These are phyloP conservation scores for Gossypium longicalyx DNA, from an alignment of 345 rosid species.

Conservation along the genomic window DNA sequence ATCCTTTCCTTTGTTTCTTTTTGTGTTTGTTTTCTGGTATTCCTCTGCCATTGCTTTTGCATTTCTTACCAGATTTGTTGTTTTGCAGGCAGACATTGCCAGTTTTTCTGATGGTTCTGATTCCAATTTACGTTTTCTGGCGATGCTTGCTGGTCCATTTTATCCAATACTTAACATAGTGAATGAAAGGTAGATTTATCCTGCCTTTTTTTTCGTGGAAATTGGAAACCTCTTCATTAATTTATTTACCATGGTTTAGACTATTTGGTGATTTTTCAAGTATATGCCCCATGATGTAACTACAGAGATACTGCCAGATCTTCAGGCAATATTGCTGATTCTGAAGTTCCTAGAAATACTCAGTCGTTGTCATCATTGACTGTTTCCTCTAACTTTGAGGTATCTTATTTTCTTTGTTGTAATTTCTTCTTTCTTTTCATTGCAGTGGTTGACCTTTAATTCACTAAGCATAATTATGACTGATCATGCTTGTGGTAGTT, in stretches of 20 bases:
- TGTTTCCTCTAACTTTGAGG: constrained; percentile 82
- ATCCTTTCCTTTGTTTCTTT: constrained; percentile 6
- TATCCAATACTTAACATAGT: constrained; percentile 65
- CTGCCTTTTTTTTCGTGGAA: neutral
- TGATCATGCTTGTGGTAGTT: neutral
- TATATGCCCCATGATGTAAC: constrained; percentile 16
- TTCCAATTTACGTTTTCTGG: constrained; percentile 54
- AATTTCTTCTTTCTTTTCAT: neutral
- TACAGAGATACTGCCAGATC: constrained; percentile 59
- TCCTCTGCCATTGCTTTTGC: neutral
- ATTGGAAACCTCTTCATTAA: neutral
- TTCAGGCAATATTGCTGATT: constrained; percentile 34
- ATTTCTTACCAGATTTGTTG: constrained; percentile 9
- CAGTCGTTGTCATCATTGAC: constrained; percentile 47
- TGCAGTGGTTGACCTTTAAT: neutral
- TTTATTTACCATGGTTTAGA: constrained; percentile 4
- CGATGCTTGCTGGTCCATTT: constrained; percentile 75
- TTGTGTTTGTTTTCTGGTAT: constrained; percentile 5
- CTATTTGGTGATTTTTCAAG: neutral
- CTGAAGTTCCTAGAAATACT: constrained; percentile 47
- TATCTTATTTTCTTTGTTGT: constrained; percentile 20
- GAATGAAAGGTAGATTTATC: constrained; percentile 56
- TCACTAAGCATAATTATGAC: neutral
- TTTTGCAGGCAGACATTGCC: constrained; percentile 52
- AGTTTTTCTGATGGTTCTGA: constrained; percentile 59